Percentiles rank a stretch among this genome's conserved stretches.
These are phyloP conservation scores for Microdochium paspali DNA, from an alignment of 2,329 filamentous ascomycete species.

Conservation along the genomic window DNA sequence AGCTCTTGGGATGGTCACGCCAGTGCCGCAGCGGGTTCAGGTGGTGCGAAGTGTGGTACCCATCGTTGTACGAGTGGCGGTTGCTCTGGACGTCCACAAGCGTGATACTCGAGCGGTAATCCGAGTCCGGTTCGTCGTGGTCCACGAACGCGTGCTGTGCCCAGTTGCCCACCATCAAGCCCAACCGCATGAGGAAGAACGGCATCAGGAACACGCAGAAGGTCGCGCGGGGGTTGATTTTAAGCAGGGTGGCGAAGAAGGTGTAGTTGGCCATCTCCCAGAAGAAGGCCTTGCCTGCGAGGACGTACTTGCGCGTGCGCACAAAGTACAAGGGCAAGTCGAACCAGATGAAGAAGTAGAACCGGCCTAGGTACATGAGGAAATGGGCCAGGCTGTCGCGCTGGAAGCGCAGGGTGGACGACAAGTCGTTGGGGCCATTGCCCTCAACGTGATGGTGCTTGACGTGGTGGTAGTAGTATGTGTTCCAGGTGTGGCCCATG, in stretches of 20 bases:
- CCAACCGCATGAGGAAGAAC: conserved; percentile 55
- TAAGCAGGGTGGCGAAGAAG: conserved; percentile 40
- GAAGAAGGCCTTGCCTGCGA: conserved; percentile 45
- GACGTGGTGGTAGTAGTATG: conserved; percentile 78
- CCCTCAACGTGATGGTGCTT: conserved; percentile 80
- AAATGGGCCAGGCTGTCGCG: conserved; percentile 60
- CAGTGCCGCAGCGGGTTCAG: conserved; percentile 71
- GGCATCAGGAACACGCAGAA: conserved; percentile 60
- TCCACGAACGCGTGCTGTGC: conserved; percentile 78
- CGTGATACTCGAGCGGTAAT: conserved; percentile 72
- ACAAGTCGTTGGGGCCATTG: conserved; percentile 69
- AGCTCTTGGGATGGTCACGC: conserved; percentile 69
- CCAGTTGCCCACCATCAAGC: conserved; percentile 77
- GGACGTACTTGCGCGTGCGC: conserved; percentile 44
- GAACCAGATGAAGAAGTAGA: conserved; percentile 64
- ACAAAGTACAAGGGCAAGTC: conserved; percentile 69
- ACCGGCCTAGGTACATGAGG: conserved; percentile 62
- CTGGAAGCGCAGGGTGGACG: conserved; percentile 68
- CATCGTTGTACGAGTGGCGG: conserved; percentile 74
- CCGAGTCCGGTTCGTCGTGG: conserved; percentile 62
- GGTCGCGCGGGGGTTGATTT: conserved; percentile 43
- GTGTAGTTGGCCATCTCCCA: conserved; percentile 54
- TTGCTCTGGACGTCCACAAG: conserved; percentile 72
- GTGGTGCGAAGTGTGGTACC: conserved; percentile 75
- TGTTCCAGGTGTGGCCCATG: conserved; percentile 79